Evolutionary conservation across 495 filamentous ascomycete genomes (phyloP).

Genomic region (Aspergillus sclerotiicarbonarius): DNA sequence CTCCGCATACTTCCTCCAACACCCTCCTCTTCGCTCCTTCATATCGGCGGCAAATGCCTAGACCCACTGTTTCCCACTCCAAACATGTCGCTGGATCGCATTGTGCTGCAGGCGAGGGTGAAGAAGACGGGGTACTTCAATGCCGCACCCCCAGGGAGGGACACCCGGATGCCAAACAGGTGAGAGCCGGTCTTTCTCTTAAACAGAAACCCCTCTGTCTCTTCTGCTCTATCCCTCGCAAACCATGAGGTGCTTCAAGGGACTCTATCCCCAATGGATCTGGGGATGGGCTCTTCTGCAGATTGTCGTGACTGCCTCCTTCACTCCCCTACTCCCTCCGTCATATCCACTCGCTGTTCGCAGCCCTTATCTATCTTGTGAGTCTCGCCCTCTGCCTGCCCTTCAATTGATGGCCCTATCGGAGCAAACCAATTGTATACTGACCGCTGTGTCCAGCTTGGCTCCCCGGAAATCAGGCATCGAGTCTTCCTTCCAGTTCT

Average conservation of each 20-base stretch:
- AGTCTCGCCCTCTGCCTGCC: slow-evolving; percentile 2
- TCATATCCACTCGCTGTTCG: slow-evolving; percentile 44
- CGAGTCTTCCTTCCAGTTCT: slow-evolving; percentile 28
- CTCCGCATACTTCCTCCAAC: background rate
- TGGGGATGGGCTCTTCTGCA: slow-evolving; percentile 8
- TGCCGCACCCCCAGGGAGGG: background rate
- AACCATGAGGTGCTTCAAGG: background rate
- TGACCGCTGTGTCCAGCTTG: slow-evolving; percentile 32
- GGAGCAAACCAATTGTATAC: background rate
- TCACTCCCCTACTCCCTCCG: slow-evolving; percentile 35
- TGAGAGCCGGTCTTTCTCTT: background rate
- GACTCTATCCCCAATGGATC: background rate
- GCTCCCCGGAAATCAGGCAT: slow-evolving; percentile 39
- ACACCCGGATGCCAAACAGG: background rate
- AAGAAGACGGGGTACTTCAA: background rate
- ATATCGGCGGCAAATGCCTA: background rate
- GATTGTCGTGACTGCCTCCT: slow-evolving; percentile 20
- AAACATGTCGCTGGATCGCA: background rate
- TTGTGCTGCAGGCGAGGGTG: background rate
- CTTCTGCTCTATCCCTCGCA: background rate
- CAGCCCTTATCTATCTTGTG: slow-evolving; percentile 41
- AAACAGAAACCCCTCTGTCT: background rate
- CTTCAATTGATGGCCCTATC: background rate
- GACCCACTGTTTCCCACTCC: background rate
- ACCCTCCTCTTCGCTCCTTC: too few relatives aligned